phyloP scores from a whole-genome alignment of 2,329 filamentous ascomycete genomes.

The Thielaviopsis euricoi region DNA sequence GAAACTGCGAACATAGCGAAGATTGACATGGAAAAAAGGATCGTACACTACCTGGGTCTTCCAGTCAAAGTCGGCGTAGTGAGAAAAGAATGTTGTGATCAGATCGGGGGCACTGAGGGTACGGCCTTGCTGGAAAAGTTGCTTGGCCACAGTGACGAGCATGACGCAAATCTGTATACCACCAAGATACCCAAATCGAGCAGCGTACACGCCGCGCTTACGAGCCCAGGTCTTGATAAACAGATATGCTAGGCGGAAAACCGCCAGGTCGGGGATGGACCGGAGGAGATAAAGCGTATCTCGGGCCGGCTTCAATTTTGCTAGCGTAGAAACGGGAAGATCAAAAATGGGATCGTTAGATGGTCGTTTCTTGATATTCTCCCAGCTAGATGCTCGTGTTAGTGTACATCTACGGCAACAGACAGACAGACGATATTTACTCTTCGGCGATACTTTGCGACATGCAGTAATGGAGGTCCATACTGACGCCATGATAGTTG shows the following conservation, averaged over 20 bases:
- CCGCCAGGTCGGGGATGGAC: slow-evolving; percentile 40
- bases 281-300: slow-evolving; percentile 44
- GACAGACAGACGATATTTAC: slow-evolving; percentile 14
- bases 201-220: slow-evolving; percentile 44
- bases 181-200: slow-evolving; percentile 47
- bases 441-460: slow-evolving; percentile 37
- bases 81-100: slow-evolving; percentile 41
- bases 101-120: slow-evolving; percentile 32
- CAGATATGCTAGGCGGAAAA: slow-evolving; percentile 42
- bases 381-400: slow-evolving; percentile 22
- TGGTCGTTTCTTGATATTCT: slow-evolving; percentile 29
- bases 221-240: slow-evolving; percentile 47
- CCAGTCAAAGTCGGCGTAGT: slow-evolving; percentile 49
- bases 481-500: slow-evolving; percentile 36
- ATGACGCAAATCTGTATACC: slow-evolving; percentile 49
- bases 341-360: slow-evolving; percentile 36
- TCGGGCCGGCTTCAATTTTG: slow-evolving; percentile 46
- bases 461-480: slow-evolving; percentile 52
- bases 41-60: slow-evolving; percentile 36
- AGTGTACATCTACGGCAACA: not conserved
- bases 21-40: slow-evolving; percentile 37
- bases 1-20: slow-evolving; percentile 35
- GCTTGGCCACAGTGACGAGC: slow-evolving; percentile 42
- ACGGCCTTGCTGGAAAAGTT: slow-evolving; percentile 23
- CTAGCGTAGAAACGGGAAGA: slow-evolving; percentile 37